A percentile compares a stretch with the other conserved stretches of the same genome.
Evolutionary conservation across 345 rosid species (phyloP).

Genomic region (Zanthoxylum bungeanum): DNA sequence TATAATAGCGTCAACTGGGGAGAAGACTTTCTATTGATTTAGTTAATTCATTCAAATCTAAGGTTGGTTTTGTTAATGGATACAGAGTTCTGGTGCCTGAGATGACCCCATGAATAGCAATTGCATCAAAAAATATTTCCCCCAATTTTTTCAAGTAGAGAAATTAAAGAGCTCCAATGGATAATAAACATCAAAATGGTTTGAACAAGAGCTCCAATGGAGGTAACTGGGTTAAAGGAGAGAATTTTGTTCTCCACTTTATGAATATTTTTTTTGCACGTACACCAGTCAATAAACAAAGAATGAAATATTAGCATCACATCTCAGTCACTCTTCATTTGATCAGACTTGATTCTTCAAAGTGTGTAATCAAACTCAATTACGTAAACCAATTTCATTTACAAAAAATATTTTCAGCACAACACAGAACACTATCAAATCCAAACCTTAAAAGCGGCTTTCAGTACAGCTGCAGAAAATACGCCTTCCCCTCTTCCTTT

Average conservation of each 20-base stretch:
- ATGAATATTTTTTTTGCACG: no score
- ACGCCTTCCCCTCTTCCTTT: slow-evolving; percentile 25
- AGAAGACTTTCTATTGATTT: no score
- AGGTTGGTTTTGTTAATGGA: not conserved
- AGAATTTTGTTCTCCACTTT: not conserved
- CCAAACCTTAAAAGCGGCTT: not conserved
- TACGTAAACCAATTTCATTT: not conserved
- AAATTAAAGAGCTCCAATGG: no score
- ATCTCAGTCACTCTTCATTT: not conserved
- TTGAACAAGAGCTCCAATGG: not conserved
- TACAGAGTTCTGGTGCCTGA: not conserved
- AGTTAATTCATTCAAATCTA: not conserved
- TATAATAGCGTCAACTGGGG: no score
- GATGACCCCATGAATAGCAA: no score
- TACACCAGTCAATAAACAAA: not conserved
- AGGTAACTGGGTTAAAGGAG: not conserved
- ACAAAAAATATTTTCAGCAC: slow-evolving; percentile 3
- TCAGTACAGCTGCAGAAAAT: not conserved
- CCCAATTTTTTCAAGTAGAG: no score
- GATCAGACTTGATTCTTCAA: not conserved
- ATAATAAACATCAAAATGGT: no score
- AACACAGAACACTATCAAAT: not conserved
- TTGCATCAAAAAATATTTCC: not conserved
- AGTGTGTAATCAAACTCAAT: not conserved
- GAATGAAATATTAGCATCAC: not conserved